Percentiles rank a stretch among this genome's conserved stretches.
phyloP scores from a whole-genome alignment of 2,329 filamentous ascomycete genomes.

The Diplodia corticola region DNA sequence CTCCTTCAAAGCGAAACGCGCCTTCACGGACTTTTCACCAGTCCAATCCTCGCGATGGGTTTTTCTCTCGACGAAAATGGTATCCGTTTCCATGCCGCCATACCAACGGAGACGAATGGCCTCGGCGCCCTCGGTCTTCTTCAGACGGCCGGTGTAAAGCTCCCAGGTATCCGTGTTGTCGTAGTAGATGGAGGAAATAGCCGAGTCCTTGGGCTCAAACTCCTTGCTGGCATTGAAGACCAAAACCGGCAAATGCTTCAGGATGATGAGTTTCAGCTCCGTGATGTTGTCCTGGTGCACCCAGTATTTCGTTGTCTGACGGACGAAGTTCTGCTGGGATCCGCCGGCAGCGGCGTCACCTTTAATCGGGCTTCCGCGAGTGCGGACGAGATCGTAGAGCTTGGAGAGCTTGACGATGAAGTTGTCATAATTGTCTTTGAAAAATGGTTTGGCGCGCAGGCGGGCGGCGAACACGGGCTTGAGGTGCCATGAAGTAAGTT shows the following conservation, averaged over 20 bases:
- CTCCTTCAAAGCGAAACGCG: slow-evolving; percentile 91
- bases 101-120: slow-evolving; percentile 97
- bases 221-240: slow-evolving; percentile 98
- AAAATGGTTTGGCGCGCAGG: slow-evolving; percentile 95
- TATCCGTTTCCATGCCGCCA: slow-evolving; percentile 91
- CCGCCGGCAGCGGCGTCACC: slow-evolving; percentile 91
- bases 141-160: slow-evolving; percentile 87
- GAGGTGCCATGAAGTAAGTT: slow-evolving; percentile 90
- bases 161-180: slow-evolving; percentile 95
- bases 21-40: slow-evolving; percentile 97
- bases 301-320: slow-evolving; percentile 99
- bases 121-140: slow-evolving; percentile 97
- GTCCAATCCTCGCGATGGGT: slow-evolving; percentile 99
- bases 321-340: slow-evolving; percentile 89
- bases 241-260: slow-evolving; percentile 94
- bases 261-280: slow-evolving; percentile 93
- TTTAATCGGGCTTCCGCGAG: slow-evolving; percentile 85
- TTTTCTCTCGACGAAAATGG: slow-evolving; percentile 95
- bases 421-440: slow-evolving; percentile 97
- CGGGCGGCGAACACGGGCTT: slow-evolving; percentile 94
- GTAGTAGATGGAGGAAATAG: slow-evolving; percentile 98
- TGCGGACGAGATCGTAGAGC: slow-evolving; percentile 92
- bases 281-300: slow-evolving; percentile 98
- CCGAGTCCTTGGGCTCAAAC: slow-evolving; percentile 84
- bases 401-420: slow-evolving; percentile 93